Percentiles rank a stretch among this genome's conserved stretches.
Conservation (phyloP, 1,139 yeast species). For the Nakaseomyces nivariensis region DNA sequence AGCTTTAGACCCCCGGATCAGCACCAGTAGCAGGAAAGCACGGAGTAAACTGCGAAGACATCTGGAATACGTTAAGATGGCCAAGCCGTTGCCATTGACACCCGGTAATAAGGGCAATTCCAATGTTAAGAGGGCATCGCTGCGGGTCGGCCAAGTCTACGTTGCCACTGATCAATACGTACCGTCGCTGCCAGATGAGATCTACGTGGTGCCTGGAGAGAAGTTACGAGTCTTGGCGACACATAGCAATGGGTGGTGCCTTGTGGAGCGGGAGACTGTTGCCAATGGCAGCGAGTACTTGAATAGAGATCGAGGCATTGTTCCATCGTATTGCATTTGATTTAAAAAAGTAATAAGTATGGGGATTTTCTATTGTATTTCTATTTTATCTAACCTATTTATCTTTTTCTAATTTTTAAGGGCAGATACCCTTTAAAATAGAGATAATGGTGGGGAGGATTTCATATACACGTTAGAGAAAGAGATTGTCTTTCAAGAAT, state of each 20-base stretch:
- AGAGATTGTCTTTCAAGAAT: neutral
- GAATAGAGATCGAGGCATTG: constrained; percentile 32
- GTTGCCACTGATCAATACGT: constrained; percentile 21
- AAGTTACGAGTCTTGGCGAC: constrained; percentile 29
- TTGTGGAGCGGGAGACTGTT: constrained; percentile 27
- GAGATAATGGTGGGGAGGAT: no score
- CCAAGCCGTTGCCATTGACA: constrained; percentile 19
- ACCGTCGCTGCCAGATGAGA: constrained; percentile 32
- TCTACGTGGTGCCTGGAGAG: constrained; percentile 28
- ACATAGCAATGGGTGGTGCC: constrained; percentile 38
- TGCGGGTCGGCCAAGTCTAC: constrained; percentile 12
- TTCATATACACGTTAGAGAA: neutral
- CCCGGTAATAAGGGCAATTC: constrained; percentile 8
- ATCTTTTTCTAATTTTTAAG: neutral
- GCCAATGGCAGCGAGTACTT: constrained; percentile 17
- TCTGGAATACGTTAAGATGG: constrained; percentile 8
- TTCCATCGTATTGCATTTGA: constrained; percentile 30
- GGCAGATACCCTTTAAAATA: no score
- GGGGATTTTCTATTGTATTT: no score
- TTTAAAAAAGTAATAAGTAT: no score
- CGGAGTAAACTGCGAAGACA: constrained; percentile 11
- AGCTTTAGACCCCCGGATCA: neutral
- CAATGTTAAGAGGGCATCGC: neutral
- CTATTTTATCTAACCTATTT: neutral
- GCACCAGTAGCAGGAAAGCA: constrained; percentile 5